Evolutionary conservation across 345 rosid genomes (phyloP), one percentile per base, ranked within the genome.

Genomic region (Eutrema yunnanense): DNA sequence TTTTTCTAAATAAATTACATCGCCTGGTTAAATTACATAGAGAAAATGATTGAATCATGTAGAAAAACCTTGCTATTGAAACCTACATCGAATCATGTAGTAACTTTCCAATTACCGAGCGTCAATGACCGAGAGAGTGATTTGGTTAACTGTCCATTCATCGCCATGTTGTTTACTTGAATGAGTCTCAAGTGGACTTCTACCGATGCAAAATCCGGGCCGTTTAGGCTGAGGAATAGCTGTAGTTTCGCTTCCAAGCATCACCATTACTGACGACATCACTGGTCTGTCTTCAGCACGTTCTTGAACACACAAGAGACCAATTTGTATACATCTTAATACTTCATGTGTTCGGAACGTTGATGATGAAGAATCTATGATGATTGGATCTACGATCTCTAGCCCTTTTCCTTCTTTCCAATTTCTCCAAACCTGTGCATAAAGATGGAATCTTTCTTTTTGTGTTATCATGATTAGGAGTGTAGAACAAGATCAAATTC

Each of bases 241-340:
- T 6, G 10, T 48, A 3, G 55, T 64, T 47, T 64, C 55, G 7
- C 68, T 64, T 47, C 68, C 68, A 11, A 64, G 14, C 68, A 64
- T 64, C 16, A 64, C 14, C 42, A 64, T 32, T 47, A 78, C 90
- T 2, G 84, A 72, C 5, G 88, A 69, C 92, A 89, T 89, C 11
- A 51, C 69, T 19, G 92, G 96, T 56, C 96, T 78, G 22, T 87
- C 89, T 26, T 91, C 88, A 3, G 92, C 86, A 2, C 70, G 79
- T 70, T 87, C 97, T 79, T 89, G 90, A 34, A 91, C 92, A 38
- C 97, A 88, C 51, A 91, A 72, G 3, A 91, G 87, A 6, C 96
- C 97, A 2, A 91, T 88, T 11, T 91, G 88, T 41, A 87, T 71
- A 75, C 97, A 91, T 78, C 91, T 82, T 44, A 86, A 9, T 0